Evolutionary conservation across 2,329 filamentous ascomycete genomes (phyloP).

Genomic region (Onygena corvina): DNA sequence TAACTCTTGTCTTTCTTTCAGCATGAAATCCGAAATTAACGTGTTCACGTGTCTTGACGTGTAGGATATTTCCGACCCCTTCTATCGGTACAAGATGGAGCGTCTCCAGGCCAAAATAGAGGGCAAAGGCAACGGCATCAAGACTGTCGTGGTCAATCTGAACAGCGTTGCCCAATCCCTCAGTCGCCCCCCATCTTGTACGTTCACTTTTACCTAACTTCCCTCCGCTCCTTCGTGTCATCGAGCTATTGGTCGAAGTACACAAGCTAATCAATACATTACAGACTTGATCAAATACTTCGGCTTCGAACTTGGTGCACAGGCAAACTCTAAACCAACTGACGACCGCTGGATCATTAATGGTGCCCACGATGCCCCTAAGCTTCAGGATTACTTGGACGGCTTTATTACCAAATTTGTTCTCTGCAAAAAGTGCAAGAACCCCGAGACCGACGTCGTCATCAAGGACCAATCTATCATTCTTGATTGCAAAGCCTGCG

Average conservation of each 20-base stretch:
- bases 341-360: constrained; percentile 99
- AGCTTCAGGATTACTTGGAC: constrained; percentile 96
- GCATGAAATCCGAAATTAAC: background rate
- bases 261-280: constrained; percentile 5
- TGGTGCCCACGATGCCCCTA: constrained; percentile 84
- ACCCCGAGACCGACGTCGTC: constrained; percentile 90
- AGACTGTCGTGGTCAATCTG: constrained; percentile 94
- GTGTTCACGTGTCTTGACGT: constrained; percentile 6
- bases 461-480: constrained; percentile 89
- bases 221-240: background rate
- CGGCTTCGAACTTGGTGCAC: constrained; percentile 94
- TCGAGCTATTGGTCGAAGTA: constrained; percentile 6
- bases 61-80: constrained; percentile 84
- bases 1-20: background rate
- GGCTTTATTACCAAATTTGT: constrained; percentile 98
- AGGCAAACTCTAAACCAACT: constrained; percentile 93
- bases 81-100: constrained; percentile 99
- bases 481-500: constrained; percentile 97
- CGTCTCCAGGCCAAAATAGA: constrained; percentile 97
- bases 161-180: constrained; percentile 86
- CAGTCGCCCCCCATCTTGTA: constrained; percentile 71
- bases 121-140: constrained; percentile 99
- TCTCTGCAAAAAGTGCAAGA: constrained; percentile 99
- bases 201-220: constrained; percentile 16
- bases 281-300: constrained; percentile 98